A percentile compares a stretch with the other conserved stretches of the same genome.
Conservation (phyloP, 768 basidiomycete species). For the Hygrocybe coccinea region DNA sequence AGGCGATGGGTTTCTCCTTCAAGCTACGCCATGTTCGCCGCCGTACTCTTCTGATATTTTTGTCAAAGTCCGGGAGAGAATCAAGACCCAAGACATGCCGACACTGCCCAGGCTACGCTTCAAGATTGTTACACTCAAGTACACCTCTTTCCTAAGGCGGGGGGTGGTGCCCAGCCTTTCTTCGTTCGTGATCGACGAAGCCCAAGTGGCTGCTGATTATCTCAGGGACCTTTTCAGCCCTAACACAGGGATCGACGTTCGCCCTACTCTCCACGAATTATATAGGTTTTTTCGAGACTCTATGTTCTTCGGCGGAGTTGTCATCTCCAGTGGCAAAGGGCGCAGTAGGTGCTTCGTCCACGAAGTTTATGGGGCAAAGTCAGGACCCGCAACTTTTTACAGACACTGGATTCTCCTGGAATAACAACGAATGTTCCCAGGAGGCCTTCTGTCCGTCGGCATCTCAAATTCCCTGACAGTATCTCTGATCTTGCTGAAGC, state of each 20-base stretch:
- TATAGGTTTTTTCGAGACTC: slow-evolving; percentile 5
- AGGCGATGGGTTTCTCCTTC: slow-evolving; percentile 11
- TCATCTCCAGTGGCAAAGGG: slow-evolving; percentile 9
- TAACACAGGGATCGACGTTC: slow-evolving; percentile 7
- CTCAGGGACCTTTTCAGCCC: slow-evolving; percentile 6
- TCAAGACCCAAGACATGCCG: slow-evolving; percentile 8
- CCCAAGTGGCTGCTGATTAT: slow-evolving; percentile 11
- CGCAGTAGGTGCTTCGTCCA: slow-evolving; percentile 5
- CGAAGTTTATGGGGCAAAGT: neutral
- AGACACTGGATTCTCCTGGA: slow-evolving; percentile 8
- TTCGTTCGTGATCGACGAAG: slow-evolving; percentile 16
- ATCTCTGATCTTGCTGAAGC: slow-evolving; percentile 16
- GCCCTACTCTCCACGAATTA: slow-evolving; percentile 10
- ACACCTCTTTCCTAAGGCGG: too few relatives aligned
- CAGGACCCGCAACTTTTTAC: slow-evolving; percentile 6
- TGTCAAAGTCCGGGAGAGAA: slow-evolving; percentile 3
- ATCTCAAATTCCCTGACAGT: slow-evolving; percentile 9
- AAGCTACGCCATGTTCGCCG: slow-evolving; percentile 4
- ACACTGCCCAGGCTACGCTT: slow-evolving; percentile 3
- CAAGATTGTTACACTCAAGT: neutral
- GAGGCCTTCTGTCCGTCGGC: slow-evolving; percentile 3
- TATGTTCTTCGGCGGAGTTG: slow-evolving; percentile 9
- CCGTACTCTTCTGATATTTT: slow-evolving; percentile 5
- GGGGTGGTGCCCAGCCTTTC: too few relatives aligned
- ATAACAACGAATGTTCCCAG: neutral